Evolutionary conservation across 2,329 filamentous ascomycete genomes (phyloP).

Genomic region (Pseudofabraea citricarpa): DNA sequence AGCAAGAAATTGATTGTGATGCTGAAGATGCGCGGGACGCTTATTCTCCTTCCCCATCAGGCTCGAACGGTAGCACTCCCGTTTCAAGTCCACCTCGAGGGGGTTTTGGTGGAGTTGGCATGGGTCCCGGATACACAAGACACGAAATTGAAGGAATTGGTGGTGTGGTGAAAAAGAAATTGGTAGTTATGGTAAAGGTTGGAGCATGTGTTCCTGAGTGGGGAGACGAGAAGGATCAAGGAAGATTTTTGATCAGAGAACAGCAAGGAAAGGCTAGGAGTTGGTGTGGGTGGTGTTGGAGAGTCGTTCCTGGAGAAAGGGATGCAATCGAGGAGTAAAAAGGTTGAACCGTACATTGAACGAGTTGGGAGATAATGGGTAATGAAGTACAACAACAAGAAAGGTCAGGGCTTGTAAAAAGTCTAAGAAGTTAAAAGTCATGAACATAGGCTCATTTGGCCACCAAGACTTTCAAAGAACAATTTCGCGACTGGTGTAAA

Average conservation of each 20-base stretch:
- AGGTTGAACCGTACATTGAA: too few relatives aligned
- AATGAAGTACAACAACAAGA: too few relatives aligned
- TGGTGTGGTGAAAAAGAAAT: conserved; percentile 80
- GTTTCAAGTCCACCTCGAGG: conserved; percentile 9
- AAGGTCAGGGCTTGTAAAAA: too few relatives aligned
- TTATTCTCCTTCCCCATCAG: conserved; percentile 13
- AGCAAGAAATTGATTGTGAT: conserved; percentile 82
- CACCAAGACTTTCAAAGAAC: too few relatives aligned
- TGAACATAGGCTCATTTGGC: too few relatives aligned
- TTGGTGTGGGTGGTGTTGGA: conserved; percentile 90
- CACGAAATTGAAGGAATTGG: conserved; percentile 92
- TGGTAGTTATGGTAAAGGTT: conserved; percentile 75
- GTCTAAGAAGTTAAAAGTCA: too few relatives aligned
- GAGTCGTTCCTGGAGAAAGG: conserved; percentile 60
- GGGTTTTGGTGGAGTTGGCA: conserved; percentile 32
- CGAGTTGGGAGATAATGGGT: not conserved
- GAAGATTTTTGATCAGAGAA: conserved; percentile 66
- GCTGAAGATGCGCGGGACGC: conserved; percentile 59
- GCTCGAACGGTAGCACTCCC: conserved; percentile 9
- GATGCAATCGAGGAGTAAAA: conserved; percentile 31
- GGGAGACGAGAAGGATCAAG: conserved; percentile 68
- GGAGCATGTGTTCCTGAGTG: conserved; percentile 83
- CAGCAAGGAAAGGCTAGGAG: conserved; percentile 63
- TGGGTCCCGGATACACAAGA: conserved; percentile 69
- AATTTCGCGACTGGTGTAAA: too few relatives aligned